Percentiles rank a stretch among this genome's conserved stretches.
phyloP scores from a whole-genome alignment of 345 rosid species.

The Crucihimalaya himalaica region DNA sequence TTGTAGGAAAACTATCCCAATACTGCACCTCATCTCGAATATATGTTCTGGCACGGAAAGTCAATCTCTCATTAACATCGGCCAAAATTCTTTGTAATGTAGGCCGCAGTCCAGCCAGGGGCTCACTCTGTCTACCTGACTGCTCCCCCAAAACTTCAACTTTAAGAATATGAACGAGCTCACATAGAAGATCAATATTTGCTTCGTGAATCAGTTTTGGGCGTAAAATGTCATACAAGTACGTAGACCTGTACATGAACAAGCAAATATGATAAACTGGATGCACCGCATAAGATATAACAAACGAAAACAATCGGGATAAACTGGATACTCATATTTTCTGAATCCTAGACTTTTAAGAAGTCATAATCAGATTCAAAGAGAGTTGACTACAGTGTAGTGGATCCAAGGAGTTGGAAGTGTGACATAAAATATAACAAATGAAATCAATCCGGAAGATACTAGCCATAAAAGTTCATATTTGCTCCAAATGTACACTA shows the following conservation, averaged over 20 bases:
- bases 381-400: conserved; percentile 19
- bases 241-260: conserved; percentile 67
- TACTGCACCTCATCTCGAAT: conserved; percentile 85
- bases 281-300: conserved; percentile 4
- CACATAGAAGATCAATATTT: conserved; percentile 89
- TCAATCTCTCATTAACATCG: conserved; percentile 86
- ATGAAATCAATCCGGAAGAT: neutral
- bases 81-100: conserved; percentile 90
- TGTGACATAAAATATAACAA: neutral
- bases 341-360: neutral
- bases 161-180: conserved; percentile 91
- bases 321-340: conserved; percentile 26
- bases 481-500: neutral
- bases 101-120: conserved; percentile 84
- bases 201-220: conserved; percentile 93
- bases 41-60: conserved; percentile 96
- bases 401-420: neutral
- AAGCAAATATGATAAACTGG: conserved; percentile 18
- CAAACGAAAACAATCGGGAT: conserved; percentile 9
- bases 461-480: neutral
- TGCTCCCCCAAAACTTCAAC: conserved; percentile 95
- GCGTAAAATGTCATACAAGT: conserved; percentile 86
- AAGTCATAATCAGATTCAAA: conserved; percentile 12
- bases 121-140: conserved; percentile 69
- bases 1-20: conserved; percentile 16